Conservation (phyloP, 164 flowering plant species). For the Piper betle region DNA sequence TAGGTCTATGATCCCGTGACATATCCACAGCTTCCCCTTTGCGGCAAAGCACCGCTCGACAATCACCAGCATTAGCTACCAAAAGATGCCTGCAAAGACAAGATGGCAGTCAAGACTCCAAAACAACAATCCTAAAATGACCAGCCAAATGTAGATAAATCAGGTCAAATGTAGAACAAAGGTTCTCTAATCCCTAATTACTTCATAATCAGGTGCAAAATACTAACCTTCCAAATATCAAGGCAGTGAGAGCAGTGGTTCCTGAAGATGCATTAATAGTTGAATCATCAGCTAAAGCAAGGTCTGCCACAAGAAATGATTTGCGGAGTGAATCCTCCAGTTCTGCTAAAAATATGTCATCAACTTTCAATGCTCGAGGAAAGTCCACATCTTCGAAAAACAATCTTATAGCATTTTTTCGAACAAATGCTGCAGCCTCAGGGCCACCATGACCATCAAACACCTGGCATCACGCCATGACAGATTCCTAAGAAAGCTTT, state of each 20-base stretch:
- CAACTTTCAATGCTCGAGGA: constrained; percentile 36
- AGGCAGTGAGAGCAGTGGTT: constrained; percentile 76
- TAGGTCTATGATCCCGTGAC: constrained; percentile 78
- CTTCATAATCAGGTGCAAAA: background rate
- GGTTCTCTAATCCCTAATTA: background rate
- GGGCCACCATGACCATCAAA: constrained; percentile 98
- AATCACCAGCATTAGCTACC: constrained; percentile 90
- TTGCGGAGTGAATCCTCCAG: constrained; percentile 43
- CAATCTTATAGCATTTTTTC: constrained; percentile 43
- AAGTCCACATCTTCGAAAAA: constrained; percentile 61
- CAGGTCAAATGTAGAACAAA: constrained; percentile 1
- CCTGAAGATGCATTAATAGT: constrained; percentile 60
- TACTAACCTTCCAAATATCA: constrained; percentile 63
- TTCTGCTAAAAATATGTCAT: constrained; percentile 35
- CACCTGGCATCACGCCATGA: constrained; percentile 27
- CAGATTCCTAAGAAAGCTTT: background rate
- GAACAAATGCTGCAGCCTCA: constrained; percentile 75
- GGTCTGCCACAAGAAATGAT: constrained; percentile 64
- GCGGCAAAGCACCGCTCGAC: constrained; percentile 81
- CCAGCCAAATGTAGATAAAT: background rate
- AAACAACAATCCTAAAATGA: background rate
- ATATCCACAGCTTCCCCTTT: constrained; percentile 70
- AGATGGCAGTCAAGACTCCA: background rate
- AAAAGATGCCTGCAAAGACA: constrained; percentile 37
- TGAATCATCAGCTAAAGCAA: constrained; percentile 61